Conservation (phyloP, 2,329 filamentous ascomycete genomes). For the Diaporthe aspalathi region DNA sequence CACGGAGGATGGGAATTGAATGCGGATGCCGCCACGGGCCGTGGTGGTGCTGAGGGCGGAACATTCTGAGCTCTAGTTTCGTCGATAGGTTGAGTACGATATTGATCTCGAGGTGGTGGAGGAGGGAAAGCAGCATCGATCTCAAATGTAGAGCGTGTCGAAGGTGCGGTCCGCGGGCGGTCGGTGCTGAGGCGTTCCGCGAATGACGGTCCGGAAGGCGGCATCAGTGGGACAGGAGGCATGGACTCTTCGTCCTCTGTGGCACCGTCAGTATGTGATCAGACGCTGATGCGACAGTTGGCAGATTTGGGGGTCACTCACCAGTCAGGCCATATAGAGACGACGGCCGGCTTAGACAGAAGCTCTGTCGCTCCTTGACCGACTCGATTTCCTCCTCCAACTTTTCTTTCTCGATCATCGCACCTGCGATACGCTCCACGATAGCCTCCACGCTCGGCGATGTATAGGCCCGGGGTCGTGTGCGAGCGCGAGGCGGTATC, state of each 20-base stretch:
- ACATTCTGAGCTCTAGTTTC: conserved; percentile 26
- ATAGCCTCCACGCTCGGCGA: conserved; percentile 62
- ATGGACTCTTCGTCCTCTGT: conserved; percentile 60
- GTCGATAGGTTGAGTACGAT: conserved; percentile 31
- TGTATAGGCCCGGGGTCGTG: conserved; percentile 54
- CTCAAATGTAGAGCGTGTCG: conserved; percentile 34
- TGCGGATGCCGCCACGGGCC: conserved; percentile 46
- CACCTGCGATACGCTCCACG: conserved; percentile 66
- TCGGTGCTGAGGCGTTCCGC: conserved; percentile 65
- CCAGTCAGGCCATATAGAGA: conserved; percentile 57
- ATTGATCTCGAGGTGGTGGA: conserved; percentile 27
- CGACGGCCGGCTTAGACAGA: conserved; percentile 64
- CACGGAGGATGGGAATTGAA: conserved; percentile 44
- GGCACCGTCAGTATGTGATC: not conserved
- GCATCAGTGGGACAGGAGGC: conserved; percentile 68
- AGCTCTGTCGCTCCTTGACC: conserved; percentile 69
- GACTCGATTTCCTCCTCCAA: conserved; percentile 70
- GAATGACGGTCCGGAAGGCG: conserved; percentile 68
- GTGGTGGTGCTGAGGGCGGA: conserved; percentile 33
- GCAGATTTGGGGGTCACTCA: conserved; percentile 41
- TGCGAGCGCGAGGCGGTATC: conserved; percentile 59
- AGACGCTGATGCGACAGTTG: not conserved
- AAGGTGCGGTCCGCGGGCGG: conserved; percentile 51
- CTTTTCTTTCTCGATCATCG: conserved; percentile 68
- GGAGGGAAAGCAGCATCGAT: conserved; percentile 34